These are phyloP conservation scores for Pseudomassariella vexata DNA, from an alignment of 2,329 filamentous ascomycete species.

Conservation along the genomic window DNA sequence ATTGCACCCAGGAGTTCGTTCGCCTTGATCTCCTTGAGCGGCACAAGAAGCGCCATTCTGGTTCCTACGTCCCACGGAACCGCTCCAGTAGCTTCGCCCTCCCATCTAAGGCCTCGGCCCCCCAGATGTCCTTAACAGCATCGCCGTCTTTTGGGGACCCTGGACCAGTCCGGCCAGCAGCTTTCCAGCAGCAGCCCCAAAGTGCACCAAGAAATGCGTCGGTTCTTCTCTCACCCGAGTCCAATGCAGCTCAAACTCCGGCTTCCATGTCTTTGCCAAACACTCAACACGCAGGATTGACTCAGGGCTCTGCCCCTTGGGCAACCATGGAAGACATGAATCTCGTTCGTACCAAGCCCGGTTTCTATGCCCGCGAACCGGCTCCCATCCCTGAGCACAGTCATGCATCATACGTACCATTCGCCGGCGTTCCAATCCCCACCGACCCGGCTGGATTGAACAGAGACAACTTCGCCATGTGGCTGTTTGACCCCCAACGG, in stretches of 20 bases:
- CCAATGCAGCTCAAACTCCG: slow-evolving; percentile 23
- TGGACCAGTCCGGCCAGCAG: slow-evolving; percentile 13
- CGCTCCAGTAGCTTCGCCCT: slow-evolving; percentile 42
- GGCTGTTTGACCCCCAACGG: slow-evolving; percentile 44
- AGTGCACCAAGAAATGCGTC: slow-evolving; percentile 39
- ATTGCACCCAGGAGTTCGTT: slow-evolving; percentile 72
- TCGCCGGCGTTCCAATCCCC: slow-evolving; percentile 24
- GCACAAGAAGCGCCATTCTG: slow-evolving; percentile 60
- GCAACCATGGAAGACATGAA: background rate
- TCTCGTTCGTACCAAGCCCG: background rate
- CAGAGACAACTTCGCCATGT: slow-evolving; percentile 41
- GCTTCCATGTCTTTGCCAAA: slow-evolving; percentile 6
- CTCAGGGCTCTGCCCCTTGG: background rate
- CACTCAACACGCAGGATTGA: too few relatives aligned
- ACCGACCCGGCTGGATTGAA: slow-evolving; percentile 27
- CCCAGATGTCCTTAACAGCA: slow-evolving; percentile 18
- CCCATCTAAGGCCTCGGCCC: slow-evolving; percentile 17
- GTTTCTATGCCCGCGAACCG: slow-evolving; percentile 16
- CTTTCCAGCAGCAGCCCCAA: slow-evolving; percentile 18
- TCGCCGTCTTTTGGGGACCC: background rate
- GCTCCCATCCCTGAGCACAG: slow-evolving; percentile 22
- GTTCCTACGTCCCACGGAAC: slow-evolving; percentile 45
- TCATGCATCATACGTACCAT: slow-evolving; percentile 27
- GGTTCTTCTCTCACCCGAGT: slow-evolving; percentile 37
- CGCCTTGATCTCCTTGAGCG: slow-evolving; percentile 69